A percentile compares a stretch with the other conserved stretches of the same genome.
Evolutionary conservation across 2,329 filamentous ascomycete genomes (phyloP).

Genomic region (Scedosporium boydii): DNA sequence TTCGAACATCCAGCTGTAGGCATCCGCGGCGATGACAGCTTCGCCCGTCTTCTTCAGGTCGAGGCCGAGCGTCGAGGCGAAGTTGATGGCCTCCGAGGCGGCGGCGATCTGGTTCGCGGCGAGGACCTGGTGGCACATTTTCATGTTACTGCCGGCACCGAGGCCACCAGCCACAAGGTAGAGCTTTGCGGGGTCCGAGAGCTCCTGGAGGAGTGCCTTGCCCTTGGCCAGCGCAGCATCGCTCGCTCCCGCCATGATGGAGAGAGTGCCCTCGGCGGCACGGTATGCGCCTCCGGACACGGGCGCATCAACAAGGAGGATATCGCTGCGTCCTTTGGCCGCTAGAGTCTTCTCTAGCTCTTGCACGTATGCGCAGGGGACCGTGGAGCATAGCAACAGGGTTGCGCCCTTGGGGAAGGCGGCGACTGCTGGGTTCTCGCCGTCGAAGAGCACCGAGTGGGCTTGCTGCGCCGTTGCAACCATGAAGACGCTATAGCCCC

Average conservation of each 20-base stretch:
- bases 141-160: constrained; percentile 57
- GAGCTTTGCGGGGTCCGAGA: constrained; percentile 53
- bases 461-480: constrained; percentile 65
- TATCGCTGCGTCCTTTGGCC: constrained; percentile 46
- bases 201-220: constrained; percentile 48
- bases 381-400: constrained; percentile 61
- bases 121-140: constrained; percentile 59
- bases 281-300: constrained; percentile 18
- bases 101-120: too few species aligned
- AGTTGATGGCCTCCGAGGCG: constrained; percentile 53
- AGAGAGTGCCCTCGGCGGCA: constrained; percentile 54
- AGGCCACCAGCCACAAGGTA: constrained; percentile 52
- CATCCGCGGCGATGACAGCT: constrained; percentile 34
- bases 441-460: constrained; percentile 54
- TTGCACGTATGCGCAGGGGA: constrained; percentile 56
- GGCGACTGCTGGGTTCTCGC: constrained; percentile 35
- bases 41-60: constrained; percentile 32
- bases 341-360: constrained; percentile 48
- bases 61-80: constrained; percentile 46
- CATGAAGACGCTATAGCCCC: constrained; percentile 60
- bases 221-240: constrained; percentile 47
- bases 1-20: constrained; percentile 54
- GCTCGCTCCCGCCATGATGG: constrained; percentile 62
- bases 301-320: constrained; percentile 32
- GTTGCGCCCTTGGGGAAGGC: constrained; percentile 47